Base-by-base conservation (phyloP, 2,329 filamentous ascomycete species). In the Zymoseptoria brevis region DNA sequence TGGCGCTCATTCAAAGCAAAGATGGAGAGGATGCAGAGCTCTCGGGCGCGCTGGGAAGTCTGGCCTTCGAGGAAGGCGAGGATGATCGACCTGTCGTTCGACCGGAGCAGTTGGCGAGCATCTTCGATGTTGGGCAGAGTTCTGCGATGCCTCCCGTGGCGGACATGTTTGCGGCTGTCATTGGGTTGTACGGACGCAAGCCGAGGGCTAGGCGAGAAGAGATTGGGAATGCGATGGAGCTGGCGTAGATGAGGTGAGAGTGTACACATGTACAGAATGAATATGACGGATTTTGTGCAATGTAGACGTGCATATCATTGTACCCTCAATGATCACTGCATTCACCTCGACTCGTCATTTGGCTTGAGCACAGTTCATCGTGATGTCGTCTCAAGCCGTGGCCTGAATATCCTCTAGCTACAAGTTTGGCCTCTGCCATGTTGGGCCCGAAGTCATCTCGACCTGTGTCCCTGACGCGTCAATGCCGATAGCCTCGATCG, bases 131-230 rank as follows among this genome's bases (percentile, higher is more conserved):
- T 13, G 84, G 84, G 1, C 84, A 86, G 1, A 82, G 85, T 3
- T 88, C 87, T 69, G 85, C 87, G 0, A 81, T 87, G 68, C 85
- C 87, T 21, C 83, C 87, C 9, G 82, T 92, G 21, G 84, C 87
- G 72, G 88, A 90, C 62, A 81, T 90, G 76, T 91, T 92, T 70
- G 85, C 87, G 72, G 83, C 85, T 72, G 85, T 93, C 48, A 82
- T 87, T 11, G 82, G 78, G 4, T 70, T 89, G 63, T 84, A 88
- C 70, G 81, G 82, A 1, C 76, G 81, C 61, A 86, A 83, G 71
- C 79, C 83, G 13, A 50, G 62, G 57, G 48, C 19, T 21, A 57
- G 45, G 13, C n/a, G 35, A 45, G 35, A n/a, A n/a, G 35, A 45
- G 13, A 21, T 54, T 11, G 22, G 49, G 13, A 59, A 62, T 35